These are phyloP conservation scores for Periconia sp. DNA, from an alignment of 2,329 filamentous ascomycete species.

Conservation along the genomic window DNA sequence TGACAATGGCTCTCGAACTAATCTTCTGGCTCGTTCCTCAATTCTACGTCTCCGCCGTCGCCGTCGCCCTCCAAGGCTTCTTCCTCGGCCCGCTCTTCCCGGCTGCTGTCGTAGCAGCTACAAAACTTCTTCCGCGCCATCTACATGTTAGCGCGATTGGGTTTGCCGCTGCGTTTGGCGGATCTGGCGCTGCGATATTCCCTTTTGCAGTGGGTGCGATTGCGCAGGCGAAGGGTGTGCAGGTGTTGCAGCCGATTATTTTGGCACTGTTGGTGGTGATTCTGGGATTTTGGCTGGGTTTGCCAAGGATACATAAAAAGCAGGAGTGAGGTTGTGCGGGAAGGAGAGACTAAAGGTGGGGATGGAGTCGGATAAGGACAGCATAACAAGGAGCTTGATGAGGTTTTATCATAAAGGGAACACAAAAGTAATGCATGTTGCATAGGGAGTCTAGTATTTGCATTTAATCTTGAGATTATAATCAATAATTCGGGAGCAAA, in stretches of 20 bases:
- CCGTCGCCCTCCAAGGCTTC: slow-evolving; percentile 76
- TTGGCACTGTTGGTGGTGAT: slow-evolving; percentile 60
- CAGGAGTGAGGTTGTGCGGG: slow-evolving; percentile 26
- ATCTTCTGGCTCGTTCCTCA: slow-evolving; percentile 83
- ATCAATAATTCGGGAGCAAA: too few relatives aligned
- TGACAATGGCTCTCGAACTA: slow-evolving; percentile 69
- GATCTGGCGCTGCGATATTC: slow-evolving; percentile 71
- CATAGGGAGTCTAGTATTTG: too few relatives aligned
- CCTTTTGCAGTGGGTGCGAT: slow-evolving; percentile 72
- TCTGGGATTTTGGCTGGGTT: slow-evolving; percentile 57
- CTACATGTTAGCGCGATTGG: slow-evolving; percentile 82
- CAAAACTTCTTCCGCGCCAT: slow-evolving; percentile 74
- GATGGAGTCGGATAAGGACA: background rate
- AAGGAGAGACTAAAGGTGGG: background rate
- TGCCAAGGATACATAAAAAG: slow-evolving; percentile 56
- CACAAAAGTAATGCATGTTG: too few relatives aligned
- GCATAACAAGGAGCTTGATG: background rate
- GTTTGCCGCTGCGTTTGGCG: slow-evolving; percentile 79
- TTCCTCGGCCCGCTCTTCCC: slow-evolving; percentile 83
- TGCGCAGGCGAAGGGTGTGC: slow-evolving; percentile 65
- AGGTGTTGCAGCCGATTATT: slow-evolving; percentile 66
- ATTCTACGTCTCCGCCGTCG: slow-evolving; percentile 75
- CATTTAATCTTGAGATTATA: too few relatives aligned
- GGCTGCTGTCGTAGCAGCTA: slow-evolving; percentile 73
- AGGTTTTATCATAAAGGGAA: too few relatives aligned